phyloP scores from a whole-genome alignment of 495 filamentous ascomycete species.

The Penicillium ochrochloron region DNA sequence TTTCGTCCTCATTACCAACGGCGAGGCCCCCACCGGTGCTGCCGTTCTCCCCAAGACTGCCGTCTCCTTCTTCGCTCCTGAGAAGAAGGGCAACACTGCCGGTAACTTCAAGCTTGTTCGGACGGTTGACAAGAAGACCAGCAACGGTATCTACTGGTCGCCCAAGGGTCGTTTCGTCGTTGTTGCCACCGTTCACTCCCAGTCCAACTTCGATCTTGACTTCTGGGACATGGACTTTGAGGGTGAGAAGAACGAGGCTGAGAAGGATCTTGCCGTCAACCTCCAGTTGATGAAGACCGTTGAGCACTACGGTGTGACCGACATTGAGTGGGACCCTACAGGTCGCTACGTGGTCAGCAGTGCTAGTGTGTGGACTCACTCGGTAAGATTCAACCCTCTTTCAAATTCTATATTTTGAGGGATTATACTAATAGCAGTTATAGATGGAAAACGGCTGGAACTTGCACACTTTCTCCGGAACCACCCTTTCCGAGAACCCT shows the following conservation, averaged over 20 bases:
- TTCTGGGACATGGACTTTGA: slow-evolving; percentile 98
- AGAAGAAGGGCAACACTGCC: slow-evolving; percentile 79
- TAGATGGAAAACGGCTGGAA: slow-evolving; percentile 99
- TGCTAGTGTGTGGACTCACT: slow-evolving; percentile 93
- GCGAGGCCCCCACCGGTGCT: slow-evolving; percentile 75
- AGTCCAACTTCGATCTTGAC: slow-evolving; percentile 91
- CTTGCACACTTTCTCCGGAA: slow-evolving; percentile 93
- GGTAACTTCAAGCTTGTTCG: slow-evolving; percentile 96
- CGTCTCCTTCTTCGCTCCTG: slow-evolving; percentile 94
- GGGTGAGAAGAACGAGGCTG: slow-evolving; percentile 87
- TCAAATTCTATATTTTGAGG: neutral
- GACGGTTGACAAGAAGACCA: slow-evolving; percentile 97
- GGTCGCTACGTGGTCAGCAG: slow-evolving; percentile 91
- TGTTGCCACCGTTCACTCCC: slow-evolving; percentile 87
- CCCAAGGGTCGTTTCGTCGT: slow-evolving; percentile 94
- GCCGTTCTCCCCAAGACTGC: slow-evolving; percentile 93
- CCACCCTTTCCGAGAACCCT: slow-evolving; percentile 85
- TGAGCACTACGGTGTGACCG: slow-evolving; percentile 97
- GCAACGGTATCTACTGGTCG: slow-evolving; percentile 99
- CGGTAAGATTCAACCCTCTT: slow-evolving; percentile 59
- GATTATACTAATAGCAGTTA: neutral
- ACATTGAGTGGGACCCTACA: slow-evolving; percentile 96
- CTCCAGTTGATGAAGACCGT: slow-evolving; percentile 87
- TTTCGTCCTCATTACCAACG: slow-evolving; percentile 95
- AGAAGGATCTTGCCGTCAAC: slow-evolving; percentile 94